Conservation (phyloP, 2,329 filamentous ascomycete species). For the Neopestalotiopsis sp. region DNA sequence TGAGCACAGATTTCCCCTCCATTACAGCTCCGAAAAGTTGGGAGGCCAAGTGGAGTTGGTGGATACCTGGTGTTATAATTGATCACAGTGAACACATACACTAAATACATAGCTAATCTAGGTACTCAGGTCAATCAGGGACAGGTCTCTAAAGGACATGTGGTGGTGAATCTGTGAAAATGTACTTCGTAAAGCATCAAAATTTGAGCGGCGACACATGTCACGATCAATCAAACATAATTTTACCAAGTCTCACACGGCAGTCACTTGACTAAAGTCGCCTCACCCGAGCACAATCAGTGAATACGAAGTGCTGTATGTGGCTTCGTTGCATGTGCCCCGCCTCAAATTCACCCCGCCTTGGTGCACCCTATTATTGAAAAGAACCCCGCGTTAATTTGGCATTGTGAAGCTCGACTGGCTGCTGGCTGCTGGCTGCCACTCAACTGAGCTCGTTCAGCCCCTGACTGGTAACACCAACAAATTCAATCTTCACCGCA, state of each 20-base stretch:
- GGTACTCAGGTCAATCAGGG: too few species aligned
- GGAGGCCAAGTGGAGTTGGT: not conserved
- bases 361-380: not conserved
- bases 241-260: too few species aligned
- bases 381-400: conserved; percentile 10
- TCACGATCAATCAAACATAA: too few species aligned
- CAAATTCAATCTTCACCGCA: conserved; percentile 15
- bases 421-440: not conserved
- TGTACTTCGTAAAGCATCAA: too few species aligned
- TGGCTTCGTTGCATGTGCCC: not conserved
- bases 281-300: too few species aligned
- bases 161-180: too few species aligned
- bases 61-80: not conserved
- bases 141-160: too few species aligned
- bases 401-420: not conserved
- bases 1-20: not conserved
- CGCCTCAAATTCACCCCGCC: conserved; percentile 13
- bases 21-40: not conserved
- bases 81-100: too few species aligned
- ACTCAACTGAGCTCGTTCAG: not conserved
- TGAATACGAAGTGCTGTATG: not conserved
- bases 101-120: too few species aligned
- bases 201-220: too few species aligned
- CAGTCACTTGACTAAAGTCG: too few species aligned
- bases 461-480: conserved; percentile 2